Evolutionary conservation across 148 eudicot species (phyloP).

Genomic region (Polygonum aviculare): DNA sequence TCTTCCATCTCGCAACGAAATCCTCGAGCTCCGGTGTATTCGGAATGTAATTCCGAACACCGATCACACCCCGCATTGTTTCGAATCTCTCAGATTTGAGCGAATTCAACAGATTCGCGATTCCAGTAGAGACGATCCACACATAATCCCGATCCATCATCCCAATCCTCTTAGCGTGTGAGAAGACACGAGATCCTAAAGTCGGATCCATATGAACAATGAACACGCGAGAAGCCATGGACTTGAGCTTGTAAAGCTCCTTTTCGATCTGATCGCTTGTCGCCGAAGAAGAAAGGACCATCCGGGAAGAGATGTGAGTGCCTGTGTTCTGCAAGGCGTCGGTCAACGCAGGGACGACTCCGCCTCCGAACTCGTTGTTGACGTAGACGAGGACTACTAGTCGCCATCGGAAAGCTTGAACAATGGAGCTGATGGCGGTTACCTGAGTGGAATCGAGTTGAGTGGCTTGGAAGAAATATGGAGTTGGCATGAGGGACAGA

Average conservation of each 20-base stretch:
- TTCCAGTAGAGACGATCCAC: slow-evolving; percentile 53
- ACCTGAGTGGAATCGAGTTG: slow-evolving; percentile 36
- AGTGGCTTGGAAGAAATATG: slow-evolving; percentile 52
- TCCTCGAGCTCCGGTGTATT: slow-evolving; percentile 19
- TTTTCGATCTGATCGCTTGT: slow-evolving; percentile 30
- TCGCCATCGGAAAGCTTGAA: slow-evolving; percentile 59
- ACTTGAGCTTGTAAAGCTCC: slow-evolving; percentile 45
- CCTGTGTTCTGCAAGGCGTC: slow-evolving; percentile 25
- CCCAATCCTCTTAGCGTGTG: slow-evolving; percentile 32
- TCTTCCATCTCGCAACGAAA: slow-evolving; percentile 38
- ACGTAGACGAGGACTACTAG: slow-evolving; percentile 45
- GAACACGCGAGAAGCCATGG: slow-evolving; percentile 56
- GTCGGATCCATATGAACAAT: slow-evolving; percentile 46
- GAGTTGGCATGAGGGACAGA: slow-evolving; percentile 33
- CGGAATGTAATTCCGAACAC: slow-evolving; percentile 45
- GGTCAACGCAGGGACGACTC: slow-evolving; percentile 34
- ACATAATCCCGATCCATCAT: slow-evolving; percentile 67
- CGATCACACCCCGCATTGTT: slow-evolving; percentile 64
- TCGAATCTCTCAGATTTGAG: slow-evolving; percentile 22
- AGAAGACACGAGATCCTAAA: slow-evolving; percentile 42
- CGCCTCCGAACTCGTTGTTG: slow-evolving; percentile 37
- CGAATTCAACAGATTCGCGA: slow-evolving; percentile 33
- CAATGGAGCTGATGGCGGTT: slow-evolving; percentile 36
- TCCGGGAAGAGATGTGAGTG: slow-evolving; percentile 26
- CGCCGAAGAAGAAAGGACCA: slow-evolving; percentile 33